Conservation (phyloP, 139 green algal species). For the Ulvella scutata region DNA sequence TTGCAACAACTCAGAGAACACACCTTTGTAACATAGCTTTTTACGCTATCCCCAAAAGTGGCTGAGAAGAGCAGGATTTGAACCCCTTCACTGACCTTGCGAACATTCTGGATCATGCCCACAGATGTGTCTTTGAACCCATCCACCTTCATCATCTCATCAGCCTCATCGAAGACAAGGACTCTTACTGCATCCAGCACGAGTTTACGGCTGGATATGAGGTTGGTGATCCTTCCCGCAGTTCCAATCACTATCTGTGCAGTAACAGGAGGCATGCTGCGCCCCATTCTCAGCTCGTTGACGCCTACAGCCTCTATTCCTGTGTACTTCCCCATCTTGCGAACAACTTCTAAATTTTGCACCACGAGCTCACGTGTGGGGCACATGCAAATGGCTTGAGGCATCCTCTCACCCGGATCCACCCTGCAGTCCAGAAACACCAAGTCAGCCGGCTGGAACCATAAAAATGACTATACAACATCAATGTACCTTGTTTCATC, state of each 20-base stretch:
- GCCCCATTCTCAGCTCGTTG: not conserved
- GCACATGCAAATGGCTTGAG: slow-evolving; percentile 94
- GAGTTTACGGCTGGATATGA: slow-evolving; percentile 55
- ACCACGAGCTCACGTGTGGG: slow-evolving; percentile 92
- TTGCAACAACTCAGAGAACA: not conserved
- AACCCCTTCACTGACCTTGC: not conserved
- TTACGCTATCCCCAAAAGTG: slow-evolving; percentile 91
- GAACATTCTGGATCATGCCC: slow-evolving; percentile 38
- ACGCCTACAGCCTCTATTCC: not conserved
- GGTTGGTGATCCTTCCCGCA: slow-evolving; percentile 77
- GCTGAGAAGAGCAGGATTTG: slow-evolving; percentile 91
- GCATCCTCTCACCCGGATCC: slow-evolving; percentile 37
- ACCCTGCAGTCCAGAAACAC: slow-evolving; percentile 35
- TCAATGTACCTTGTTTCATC: no score
- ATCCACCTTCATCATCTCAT: slow-evolving; percentile 94
- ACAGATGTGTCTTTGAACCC: slow-evolving; percentile 83
- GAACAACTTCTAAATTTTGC: slow-evolving; percentile 79
- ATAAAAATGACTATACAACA: no score
- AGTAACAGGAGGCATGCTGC: not conserved
- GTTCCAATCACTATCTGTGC: slow-evolving; percentile 86
- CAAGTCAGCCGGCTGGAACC: not conserved
- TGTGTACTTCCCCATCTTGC: slow-evolving; percentile 79
- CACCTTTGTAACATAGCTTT: slow-evolving; percentile 57
- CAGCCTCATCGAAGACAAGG: slow-evolving; percentile 96
- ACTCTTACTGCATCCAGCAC: slow-evolving; percentile 49